Conservation (phyloP, 1,284 basidiomycete species). For the Cryptococcus sp. region DNA sequence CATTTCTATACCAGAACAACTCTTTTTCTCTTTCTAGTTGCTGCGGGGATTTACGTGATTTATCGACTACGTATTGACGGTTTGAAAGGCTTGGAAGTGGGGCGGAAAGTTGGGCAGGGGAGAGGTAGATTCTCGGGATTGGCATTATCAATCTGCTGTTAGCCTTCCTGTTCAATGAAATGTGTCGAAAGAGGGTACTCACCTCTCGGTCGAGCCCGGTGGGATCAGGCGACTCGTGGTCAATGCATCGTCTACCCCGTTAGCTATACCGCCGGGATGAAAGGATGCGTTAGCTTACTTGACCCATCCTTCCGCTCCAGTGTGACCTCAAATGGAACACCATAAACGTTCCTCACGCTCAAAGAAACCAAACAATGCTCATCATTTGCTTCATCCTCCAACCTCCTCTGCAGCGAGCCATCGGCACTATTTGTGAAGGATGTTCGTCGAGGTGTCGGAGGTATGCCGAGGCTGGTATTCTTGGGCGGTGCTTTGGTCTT, state of each 20-base stretch:
- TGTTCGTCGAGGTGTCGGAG: constrained; percentile 1
- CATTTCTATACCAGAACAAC: constrained; percentile 91
- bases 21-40: constrained; percentile 65
- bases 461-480: constrained; percentile 1
- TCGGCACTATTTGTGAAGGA: constrained; percentile 23
- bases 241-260: too few relatives aligned
- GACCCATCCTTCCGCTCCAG: constrained; percentile 57
- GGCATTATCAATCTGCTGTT: constrained; percentile 68
- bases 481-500: constrained; percentile 1
- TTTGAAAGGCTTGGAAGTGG: constrained; percentile 79
- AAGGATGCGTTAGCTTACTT: constrained; percentile 32
- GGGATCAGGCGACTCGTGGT: constrained; percentile 60
- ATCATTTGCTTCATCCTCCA: constrained; percentile 54
- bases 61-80: constrained; percentile 87
- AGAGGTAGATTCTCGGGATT: constrained; percentile 62
- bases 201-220: constrained; percentile 79
- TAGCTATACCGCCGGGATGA: too few relatives aligned
- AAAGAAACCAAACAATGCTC: constrained; percentile 79
- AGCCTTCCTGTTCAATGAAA: not conserved
- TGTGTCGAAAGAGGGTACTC: constrained; percentile 21
- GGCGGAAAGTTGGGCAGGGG: constrained; percentile 56
- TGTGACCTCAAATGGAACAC: constrained; percentile 78
- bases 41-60: constrained; percentile 58
- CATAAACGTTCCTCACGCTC: constrained; percentile 83
- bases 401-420: constrained; percentile 28